Evolutionary conservation across 2,329 filamentous ascomycete genomes (phyloP), one percentile per base, ranked within the genome.

Genomic region (Calonectria ilicicola): DNA sequence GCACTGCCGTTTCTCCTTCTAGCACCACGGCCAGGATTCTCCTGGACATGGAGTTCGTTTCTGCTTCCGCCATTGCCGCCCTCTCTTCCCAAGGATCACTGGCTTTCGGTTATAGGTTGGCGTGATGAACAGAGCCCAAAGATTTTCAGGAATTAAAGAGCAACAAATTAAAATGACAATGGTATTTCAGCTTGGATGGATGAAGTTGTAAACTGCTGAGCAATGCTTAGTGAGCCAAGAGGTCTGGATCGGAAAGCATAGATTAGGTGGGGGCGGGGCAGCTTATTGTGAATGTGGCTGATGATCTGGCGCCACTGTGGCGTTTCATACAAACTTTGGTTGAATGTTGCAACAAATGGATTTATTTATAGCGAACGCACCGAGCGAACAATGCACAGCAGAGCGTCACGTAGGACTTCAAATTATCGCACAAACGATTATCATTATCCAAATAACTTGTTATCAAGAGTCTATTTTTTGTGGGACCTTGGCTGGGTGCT

Each of bases 21-120:
- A 87, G 83, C n/a, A 86, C 88, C 6, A 93, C 87, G 19, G 90
- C 90, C 42, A 93, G 83, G 67, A 92, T 89, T 32, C 91, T 85
- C 64, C 90, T 86, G 14, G 78, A 80, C 32, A 68, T 69, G 10
- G 78, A 79, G 67, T 69, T 72, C 67, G 76, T 71, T 42, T 70
- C 75, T 51, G 40, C 65, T 47, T 79, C 77, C 40, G 76, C 53
- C 77, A 78, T 79, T 23, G 15, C 58, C 49, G 58, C 35, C 2
- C 38, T 49, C 12, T 53, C 56, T 42, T 44, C 15, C 29, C 5
- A 10, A 12, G 12, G 46, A 42, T 32, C 12, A 3, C 21, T n/a
- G n/a, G n/a, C 23, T 53, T 27, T 23, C 17, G 15, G 23, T 15
- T 40, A 9, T 19, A 17, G 21, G 19, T 19, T 17, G 21, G 12